phyloP scores from a whole-genome alignment of 345 rosid genomes.

The Camelina laxa region DNA sequence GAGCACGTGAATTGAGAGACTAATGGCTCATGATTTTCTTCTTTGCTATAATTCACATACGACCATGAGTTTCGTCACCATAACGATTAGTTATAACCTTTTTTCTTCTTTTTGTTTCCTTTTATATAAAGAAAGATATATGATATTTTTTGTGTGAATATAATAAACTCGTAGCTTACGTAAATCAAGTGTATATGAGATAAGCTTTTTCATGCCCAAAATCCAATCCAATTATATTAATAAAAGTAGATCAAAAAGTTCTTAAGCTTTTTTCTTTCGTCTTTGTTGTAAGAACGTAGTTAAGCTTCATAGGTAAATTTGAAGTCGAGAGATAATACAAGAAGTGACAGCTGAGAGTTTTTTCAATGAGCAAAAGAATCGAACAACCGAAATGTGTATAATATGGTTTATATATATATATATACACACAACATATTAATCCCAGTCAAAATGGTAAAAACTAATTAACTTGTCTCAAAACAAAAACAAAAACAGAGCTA shows the following conservation, averaged over 20 bases:
- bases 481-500: background rate
- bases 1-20: background rate
- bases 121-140: background rate
- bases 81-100: background rate
- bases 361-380: no score
- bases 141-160: background rate
- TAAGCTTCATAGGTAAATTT: no score
- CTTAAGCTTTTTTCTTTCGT: no score
- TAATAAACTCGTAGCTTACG: background rate
- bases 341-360: no score
- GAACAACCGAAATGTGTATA: background rate
- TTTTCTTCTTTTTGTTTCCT: constrained; percentile 5
- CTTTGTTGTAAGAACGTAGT: no score
- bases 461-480: constrained; percentile 23
- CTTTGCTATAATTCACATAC: background rate
- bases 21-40: background rate
- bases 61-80: background rate
- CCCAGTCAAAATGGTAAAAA: constrained; percentile 21
- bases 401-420: background rate
- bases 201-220: background rate
- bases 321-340: no score
- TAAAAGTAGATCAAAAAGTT: no score
- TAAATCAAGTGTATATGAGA: background rate
- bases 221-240: background rate
- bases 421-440: background rate